These are phyloP conservation scores for Harringtonia lauricola DNA, from an alignment of 2,329 filamentous ascomycete genomes.

Conservation along the genomic window DNA sequence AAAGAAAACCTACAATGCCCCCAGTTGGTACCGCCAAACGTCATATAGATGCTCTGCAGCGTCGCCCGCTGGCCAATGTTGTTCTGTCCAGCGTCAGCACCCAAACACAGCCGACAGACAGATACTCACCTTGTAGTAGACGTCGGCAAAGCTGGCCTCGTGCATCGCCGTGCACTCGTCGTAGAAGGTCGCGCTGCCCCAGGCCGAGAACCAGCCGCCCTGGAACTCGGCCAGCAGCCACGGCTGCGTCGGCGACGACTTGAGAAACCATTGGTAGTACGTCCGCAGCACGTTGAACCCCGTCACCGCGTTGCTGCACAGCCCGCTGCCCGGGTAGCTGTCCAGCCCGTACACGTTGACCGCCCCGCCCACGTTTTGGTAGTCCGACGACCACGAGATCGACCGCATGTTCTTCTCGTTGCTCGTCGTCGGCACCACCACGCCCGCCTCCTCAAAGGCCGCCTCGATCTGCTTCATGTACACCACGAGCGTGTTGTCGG, in stretches of 20 bases:
- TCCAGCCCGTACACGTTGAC: conserved; percentile 39
- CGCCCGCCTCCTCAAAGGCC: conserved; percentile 6
- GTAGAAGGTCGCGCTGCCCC: conserved; percentile 55
- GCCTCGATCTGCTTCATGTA: conserved; percentile 11
- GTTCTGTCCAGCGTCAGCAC: conserved; percentile 17
- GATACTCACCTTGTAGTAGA: conserved; percentile 34
- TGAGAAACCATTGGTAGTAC: conserved; percentile 47
- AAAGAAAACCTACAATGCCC: conserved; percentile 42
- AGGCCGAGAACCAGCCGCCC: conserved; percentile 47
- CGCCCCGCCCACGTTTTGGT: conserved; percentile 41
- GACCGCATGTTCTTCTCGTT: conserved; percentile 26
- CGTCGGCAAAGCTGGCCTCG: conserved; percentile 35
- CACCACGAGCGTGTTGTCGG: conserved; percentile 8
- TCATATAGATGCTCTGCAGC: conserved; percentile 29
- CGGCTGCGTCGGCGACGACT: conserved; percentile 42
- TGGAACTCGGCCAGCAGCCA: conserved; percentile 47
- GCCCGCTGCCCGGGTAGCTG: conserved; percentile 33
- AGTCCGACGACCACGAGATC: conserved; percentile 42
- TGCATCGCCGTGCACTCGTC: conserved; percentile 31
- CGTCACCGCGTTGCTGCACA: conserved; percentile 34
- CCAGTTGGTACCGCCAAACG: conserved; percentile 74
- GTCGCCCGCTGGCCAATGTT: conserved; percentile 39
- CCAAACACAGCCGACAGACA: not conserved
- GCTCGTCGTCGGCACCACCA: conserved; percentile 10
- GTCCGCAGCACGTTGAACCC: conserved; percentile 39